phyloP scores from a whole-genome alignment of 371 early-diverging fungal species.

The Dichotomocladium elegans region DNA sequence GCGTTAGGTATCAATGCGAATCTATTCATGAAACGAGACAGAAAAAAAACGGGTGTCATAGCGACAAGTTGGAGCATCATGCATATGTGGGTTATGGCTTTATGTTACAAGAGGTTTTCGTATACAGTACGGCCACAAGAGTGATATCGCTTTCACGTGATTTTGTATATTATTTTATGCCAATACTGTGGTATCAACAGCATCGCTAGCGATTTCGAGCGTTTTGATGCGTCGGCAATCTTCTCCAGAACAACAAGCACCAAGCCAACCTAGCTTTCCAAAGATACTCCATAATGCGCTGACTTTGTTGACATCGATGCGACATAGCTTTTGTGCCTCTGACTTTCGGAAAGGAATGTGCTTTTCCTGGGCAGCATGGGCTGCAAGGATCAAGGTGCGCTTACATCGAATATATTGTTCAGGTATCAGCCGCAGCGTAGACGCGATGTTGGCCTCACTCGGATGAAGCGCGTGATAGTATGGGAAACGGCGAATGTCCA shows the following conservation, averaged over 20 bases:
- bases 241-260: conserved; percentile 4
- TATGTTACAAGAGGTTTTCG: no score
- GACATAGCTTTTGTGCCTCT: conserved; percentile 46
- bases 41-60: no score
- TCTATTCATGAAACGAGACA: no score
- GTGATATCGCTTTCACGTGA: no score
- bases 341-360: conserved; percentile 37
- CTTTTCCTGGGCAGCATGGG: conserved; percentile 21
- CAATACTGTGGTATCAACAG: no score
- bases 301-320: conserved; percentile 46
- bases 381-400: conserved; percentile 33
- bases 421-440: conserved; percentile 65
- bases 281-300: conserved; percentile 38
- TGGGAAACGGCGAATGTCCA: conserved; percentile 43
- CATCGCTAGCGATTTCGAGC: no score
- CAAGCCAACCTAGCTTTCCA: conserved; percentile 39
- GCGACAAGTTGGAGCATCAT: no score
- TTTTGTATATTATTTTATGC: no score
- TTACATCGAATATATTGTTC: conserved; percentile 63
- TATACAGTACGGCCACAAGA: no score
- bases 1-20: no score
- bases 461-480: conserved; percentile 51
- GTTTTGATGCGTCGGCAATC: no score
- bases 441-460: conserved; percentile 60
- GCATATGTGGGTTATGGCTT: no score